Evolutionary conservation across 2,329 filamentous ascomycete genomes (phyloP).

Genomic region (Epichloe baconii): DNA sequence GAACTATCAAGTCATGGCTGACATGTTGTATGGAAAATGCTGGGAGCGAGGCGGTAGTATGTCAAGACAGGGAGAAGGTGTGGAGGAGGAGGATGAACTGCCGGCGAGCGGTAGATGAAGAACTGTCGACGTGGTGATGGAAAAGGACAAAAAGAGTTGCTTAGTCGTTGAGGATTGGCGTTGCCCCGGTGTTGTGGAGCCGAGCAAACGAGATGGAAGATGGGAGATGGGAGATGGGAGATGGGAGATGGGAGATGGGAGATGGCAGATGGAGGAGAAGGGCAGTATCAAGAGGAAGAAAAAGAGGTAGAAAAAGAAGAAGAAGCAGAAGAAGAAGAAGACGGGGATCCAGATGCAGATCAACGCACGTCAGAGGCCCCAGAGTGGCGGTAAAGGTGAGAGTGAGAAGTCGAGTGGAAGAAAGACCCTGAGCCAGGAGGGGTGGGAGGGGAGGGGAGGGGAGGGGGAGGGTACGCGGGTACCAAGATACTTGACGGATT

Average conservation of each 20-base stretch:
- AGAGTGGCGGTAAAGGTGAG: conserved; percentile 2
- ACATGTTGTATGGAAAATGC: not conserved
- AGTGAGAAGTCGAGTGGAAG: not conserved
- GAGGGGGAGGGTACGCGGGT: not conserved
- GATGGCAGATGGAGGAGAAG: not conserved
- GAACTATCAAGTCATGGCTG: conserved; percentile 5
- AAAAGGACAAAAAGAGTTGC: not conserved
- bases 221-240: not conserved
- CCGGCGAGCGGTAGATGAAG: not conserved
- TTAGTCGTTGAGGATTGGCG: not conserved
- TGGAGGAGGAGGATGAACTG: not conserved
- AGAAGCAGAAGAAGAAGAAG: not conserved
- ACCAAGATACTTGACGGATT: too few species aligned
- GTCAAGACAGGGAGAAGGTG: not conserved
- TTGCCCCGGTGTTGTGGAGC: not conserved
- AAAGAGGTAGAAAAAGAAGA: not conserved
- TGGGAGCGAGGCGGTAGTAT: not conserved
- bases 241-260: not conserved
- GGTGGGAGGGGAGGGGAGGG: not conserved
- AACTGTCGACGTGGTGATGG: not conserved
- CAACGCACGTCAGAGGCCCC: not conserved
- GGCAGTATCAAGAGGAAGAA: not conserved
- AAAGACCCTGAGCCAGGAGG: not conserved
- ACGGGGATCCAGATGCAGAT: not conserved
- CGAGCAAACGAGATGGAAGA: not conserved